These are phyloP conservation scores for Xylariaceae sp. DNA, from an alignment of 2,329 filamentous ascomycete species.

Conservation along the genomic window DNA sequence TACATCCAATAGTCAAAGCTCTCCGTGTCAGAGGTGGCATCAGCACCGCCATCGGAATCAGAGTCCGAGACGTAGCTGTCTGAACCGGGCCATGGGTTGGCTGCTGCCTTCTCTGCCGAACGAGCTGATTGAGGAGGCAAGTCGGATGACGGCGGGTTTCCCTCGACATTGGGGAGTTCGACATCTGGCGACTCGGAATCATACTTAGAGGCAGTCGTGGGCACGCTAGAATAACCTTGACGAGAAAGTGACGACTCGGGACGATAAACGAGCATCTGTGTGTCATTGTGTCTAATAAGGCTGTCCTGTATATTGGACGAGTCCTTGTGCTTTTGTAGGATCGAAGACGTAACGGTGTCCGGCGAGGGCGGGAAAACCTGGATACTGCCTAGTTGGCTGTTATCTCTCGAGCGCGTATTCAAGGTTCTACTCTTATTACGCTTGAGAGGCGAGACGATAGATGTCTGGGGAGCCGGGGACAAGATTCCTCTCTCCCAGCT, in stretches of 20 bases:
- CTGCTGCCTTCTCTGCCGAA: constrained; percentile 44
- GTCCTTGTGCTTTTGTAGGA: constrained; percentile 34
- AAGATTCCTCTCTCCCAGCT: constrained; percentile 21
- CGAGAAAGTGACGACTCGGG: no score
- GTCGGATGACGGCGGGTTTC: constrained; percentile 23
- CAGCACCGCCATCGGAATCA: constrained; percentile 39
- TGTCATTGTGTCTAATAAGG: constrained; percentile 18
- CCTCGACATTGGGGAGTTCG: constrained; percentile 18
- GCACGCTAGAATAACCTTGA: neutral
- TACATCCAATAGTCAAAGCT: constrained; percentile 55
- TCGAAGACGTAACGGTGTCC: constrained; percentile 54
- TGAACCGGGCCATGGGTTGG: constrained; percentile 36
- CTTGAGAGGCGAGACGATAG: constrained; percentile 27
- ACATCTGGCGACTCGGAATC: constrained; percentile 25
- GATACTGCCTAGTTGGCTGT: constrained; percentile 36
- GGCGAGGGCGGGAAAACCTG: constrained; percentile 52
- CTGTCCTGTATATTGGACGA: constrained; percentile 27
- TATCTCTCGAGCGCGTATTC: constrained; percentile 41
- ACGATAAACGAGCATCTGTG: neutral
- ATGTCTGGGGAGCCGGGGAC: constrained; percentile 18
- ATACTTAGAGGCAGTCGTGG: constrained; percentile 28
- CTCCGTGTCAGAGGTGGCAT: constrained; percentile 38
- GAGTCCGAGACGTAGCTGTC: constrained; percentile 43
- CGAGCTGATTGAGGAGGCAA: constrained; percentile 28
- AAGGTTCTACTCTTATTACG: constrained; percentile 47